phyloP scores from a whole-genome alignment of 2,329 filamentous ascomycete species.

The Fusarium paranaense region DNA sequence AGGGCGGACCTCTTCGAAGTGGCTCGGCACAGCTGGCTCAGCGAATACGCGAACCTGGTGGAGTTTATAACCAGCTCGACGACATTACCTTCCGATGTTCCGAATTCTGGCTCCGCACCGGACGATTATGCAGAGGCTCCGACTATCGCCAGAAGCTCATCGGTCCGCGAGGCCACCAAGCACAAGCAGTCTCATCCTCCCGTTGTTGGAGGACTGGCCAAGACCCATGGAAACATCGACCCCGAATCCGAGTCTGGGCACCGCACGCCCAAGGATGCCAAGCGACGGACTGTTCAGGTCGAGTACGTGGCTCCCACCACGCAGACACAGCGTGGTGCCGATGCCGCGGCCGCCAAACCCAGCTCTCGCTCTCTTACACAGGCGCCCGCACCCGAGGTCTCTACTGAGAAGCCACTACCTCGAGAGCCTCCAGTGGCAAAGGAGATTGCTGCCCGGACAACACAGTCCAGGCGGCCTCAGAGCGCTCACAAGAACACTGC shows the following conservation, averaged over 20 bases:
- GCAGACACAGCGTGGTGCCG: slow-evolving; percentile 78
- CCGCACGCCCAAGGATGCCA: slow-evolving; percentile 83
- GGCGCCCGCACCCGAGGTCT: slow-evolving; percentile 55
- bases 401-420: slow-evolving; percentile 69
- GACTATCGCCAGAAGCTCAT: slow-evolving; percentile 84
- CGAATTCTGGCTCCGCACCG: slow-evolving; percentile 77
- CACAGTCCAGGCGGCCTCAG: slow-evolving; percentile 57
- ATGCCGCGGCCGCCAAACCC: slow-evolving; percentile 41
- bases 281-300: slow-evolving; percentile 94
- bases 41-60: slow-evolving; percentile 96
- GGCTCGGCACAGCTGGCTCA: slow-evolving; percentile 96
- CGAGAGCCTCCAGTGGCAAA: slow-evolving; percentile 64
- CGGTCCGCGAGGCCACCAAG: slow-evolving; percentile 88
- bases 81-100: slow-evolving; percentile 86
- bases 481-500: slow-evolving; percentile 57
- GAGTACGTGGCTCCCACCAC: slow-evolving; percentile 96
- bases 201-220: slow-evolving; percentile 71
- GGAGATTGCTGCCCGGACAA: slow-evolving; percentile 55
- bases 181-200: slow-evolving; percentile 64
- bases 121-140: slow-evolving; percentile 69
- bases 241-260: slow-evolving; percentile 66
- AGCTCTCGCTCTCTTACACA: slow-evolving; percentile 49
- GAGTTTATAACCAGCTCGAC: slow-evolving; percentile 97
- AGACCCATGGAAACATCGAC: slow-evolving; percentile 81
- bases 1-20: slow-evolving; percentile 97